Percentiles rank a stretch among this genome's conserved stretches.
These are phyloP conservation scores for Blastocystis sp. DNA, from an alignment of 352 stramenopile genomes.

Conservation along the genomic window DNA sequence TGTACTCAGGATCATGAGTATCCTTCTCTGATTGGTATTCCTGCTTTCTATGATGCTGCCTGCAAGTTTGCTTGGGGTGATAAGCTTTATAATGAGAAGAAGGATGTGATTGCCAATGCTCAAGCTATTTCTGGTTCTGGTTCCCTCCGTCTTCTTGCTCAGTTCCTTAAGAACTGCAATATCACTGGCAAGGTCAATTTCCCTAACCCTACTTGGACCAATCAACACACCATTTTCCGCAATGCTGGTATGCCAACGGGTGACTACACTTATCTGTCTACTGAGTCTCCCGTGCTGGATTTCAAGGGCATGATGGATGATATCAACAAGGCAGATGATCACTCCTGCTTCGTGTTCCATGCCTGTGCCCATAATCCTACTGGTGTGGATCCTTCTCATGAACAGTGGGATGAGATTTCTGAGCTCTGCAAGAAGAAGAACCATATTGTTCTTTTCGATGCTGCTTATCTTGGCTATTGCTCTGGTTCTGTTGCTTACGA, in stretches of 20 bases:
- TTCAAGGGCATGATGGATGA: slow-evolving; percentile 87
- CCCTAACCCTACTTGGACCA: slow-evolving; percentile 96
- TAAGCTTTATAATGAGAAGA: slow-evolving; percentile 79
- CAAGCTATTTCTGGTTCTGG: slow-evolving; percentile 95
- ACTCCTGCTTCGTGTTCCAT: slow-evolving; percentile 92
- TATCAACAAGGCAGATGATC: slow-evolving; percentile 82
- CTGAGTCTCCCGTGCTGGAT: slow-evolving; percentile 75
- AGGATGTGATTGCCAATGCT: slow-evolving; percentile 78
- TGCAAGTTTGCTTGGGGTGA: slow-evolving; percentile 89
- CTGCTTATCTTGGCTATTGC: slow-evolving; percentile 95
- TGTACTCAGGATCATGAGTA: slow-evolving; percentile 91
- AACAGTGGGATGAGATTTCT: slow-evolving; percentile 94
- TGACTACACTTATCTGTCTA: slow-evolving; percentile 80
- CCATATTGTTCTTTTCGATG: slow-evolving; percentile 97
- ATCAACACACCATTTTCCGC: slow-evolving; percentile 87
- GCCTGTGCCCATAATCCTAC: slow-evolving; percentile 97
- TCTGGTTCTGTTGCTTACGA: slow-evolving; percentile 88
- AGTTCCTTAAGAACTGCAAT: slow-evolving; percentile 84
- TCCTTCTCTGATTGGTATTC: slow-evolving; percentile 82
- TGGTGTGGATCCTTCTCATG: slow-evolving; percentile 86
- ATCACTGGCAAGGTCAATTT: slow-evolving; percentile 79
- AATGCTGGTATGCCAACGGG: slow-evolving; percentile 75
- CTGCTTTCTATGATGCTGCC: slow-evolving; percentile 86
- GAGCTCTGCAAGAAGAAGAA: slow-evolving; percentile 87
- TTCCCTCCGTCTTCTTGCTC: slow-evolving; percentile 85